Evolutionary conservation across 257 asterid species (phyloP).

Genomic region (Nyctanthes arbortristis): DNA sequence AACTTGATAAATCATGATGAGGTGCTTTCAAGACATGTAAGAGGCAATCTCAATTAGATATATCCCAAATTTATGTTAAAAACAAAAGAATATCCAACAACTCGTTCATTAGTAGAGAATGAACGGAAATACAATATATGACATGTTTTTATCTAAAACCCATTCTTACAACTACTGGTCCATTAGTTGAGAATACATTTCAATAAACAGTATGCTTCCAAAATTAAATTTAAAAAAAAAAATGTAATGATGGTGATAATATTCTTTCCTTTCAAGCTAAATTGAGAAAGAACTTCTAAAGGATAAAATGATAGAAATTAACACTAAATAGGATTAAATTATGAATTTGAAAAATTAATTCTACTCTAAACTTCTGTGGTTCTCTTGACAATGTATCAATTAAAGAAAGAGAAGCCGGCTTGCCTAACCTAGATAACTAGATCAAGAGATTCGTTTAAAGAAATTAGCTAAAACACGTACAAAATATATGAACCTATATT

Average conservation of each 20-base stretch:
- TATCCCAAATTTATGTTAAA: background rate
- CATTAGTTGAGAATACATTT: background rate
- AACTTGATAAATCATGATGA: constrained; percentile 75
- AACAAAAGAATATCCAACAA: background rate
- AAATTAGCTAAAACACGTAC: too few relatives aligned
- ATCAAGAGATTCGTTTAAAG: too few relatives aligned
- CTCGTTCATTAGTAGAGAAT: background rate
- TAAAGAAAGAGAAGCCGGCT: background rate
- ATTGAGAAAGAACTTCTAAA: background rate
- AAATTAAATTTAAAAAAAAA: background rate
- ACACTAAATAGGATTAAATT: too few relatives aligned
- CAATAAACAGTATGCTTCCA: background rate
- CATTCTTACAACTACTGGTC: background rate
- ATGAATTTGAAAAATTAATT: too few relatives aligned
- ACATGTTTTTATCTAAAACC: background rate
- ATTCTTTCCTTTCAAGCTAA: background rate
- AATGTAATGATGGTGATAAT: background rate
- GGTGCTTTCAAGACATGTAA: constrained; percentile 87
- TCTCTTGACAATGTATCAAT: background rate
- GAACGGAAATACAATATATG: background rate
- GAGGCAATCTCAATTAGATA: constrained; percentile 25
- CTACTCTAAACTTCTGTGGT: background rate
- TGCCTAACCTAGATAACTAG: background rate
- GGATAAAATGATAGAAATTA: too few relatives aligned
- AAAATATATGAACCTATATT: too few relatives aligned